Evolutionary conservation across 129 eudicot species (phyloP), one percentile per base, ranked within the genome.

Genomic region (Glebionis coronaria): DNA sequence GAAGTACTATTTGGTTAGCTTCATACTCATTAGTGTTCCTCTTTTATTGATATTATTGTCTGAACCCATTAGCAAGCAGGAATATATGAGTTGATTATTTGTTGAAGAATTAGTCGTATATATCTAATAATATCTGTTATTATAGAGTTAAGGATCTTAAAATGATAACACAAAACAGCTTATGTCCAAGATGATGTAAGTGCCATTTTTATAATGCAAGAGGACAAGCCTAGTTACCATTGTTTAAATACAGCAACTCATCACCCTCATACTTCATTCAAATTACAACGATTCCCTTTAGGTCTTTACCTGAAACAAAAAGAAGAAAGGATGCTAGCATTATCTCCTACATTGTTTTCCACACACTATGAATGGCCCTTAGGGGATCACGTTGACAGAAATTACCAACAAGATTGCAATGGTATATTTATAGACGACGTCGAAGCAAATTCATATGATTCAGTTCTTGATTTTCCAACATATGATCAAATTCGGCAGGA

Each of bases 361-460:
- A 54, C 73, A 53, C 18, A 31, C 12, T 61, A 61, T 47, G 52
- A 63, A 73, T 75, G 79, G 79, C 68, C 69, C 9, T 67, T 67
- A 54, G 79, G 61, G 12, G 74, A 75, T 68, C 15, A 49, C 69
- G 40, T 67, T n/a, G 18, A 70, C 78, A 44, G 55, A 52, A 73
- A 44, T 65, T 56, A 18, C 25, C 71, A 63, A 54, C 63, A 51
- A 4, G 62, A 21, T 47, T 57, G 61, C 72, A 31, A 66, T 55
- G 3, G 4, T 13, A 13, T 28, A 4, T 27, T 38, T 57, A 5
- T 57, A 25, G 63, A 57, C 28, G n/a, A n/a, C n/a, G 28, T 57
- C 27, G 73, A 67, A 56, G 73, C 61, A 67, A 67, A 74, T 50
- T 46, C 65, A 45, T 57, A 67, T 74, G 42, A 57, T 29, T 29